phyloP scores from a whole-genome alignment of 495 filamentous ascomycete genomes.

The Pyronema omphalodes region DNA sequence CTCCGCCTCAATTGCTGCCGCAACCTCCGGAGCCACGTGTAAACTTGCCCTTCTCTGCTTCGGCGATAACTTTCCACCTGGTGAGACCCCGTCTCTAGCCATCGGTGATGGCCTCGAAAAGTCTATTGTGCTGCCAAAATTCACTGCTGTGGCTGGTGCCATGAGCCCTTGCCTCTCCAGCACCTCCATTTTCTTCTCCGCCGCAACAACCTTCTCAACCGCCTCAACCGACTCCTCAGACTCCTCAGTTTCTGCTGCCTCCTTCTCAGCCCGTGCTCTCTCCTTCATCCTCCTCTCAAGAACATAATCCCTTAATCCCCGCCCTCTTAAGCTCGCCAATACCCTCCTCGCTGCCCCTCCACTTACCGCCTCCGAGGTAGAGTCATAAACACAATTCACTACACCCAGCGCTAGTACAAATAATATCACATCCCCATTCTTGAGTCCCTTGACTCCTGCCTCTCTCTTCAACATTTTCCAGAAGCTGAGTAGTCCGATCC shows the following conservation, averaged over 20 bases:
- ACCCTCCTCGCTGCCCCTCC: conserved; percentile 52
- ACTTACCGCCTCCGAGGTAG: conserved; percentile 44
- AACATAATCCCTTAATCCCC: conserved; percentile 38
- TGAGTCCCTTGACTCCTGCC: conserved; percentile 61
- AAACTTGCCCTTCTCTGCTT: no score
- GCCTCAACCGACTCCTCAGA: conserved; percentile 52
- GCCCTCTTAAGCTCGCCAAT: conserved; percentile 55
- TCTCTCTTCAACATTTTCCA: conserved; percentile 87
- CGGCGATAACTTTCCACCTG: no score
- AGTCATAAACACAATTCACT: conserved; percentile 62
- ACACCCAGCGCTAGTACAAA: conserved; percentile 60
- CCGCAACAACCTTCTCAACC: conserved; percentile 25
- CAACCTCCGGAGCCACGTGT: no score
- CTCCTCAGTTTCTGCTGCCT: conserved; percentile 40
- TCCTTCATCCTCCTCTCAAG: conserved; percentile 17
- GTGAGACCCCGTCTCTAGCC: no score
- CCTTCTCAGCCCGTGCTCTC: conserved; percentile 8
- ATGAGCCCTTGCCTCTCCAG: no score
- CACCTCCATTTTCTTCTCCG: conserved; percentile 13
- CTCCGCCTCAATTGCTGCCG: no score
- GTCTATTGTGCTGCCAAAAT: no score
- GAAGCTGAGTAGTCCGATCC: conserved; percentile 53
- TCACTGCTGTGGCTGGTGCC: no score
- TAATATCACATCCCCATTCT: conserved; percentile 63
- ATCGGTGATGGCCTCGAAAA: no score